Base-by-base conservation (phyloP, 352 stramenopile genomes). In the Phytophthora pisi region DNA sequence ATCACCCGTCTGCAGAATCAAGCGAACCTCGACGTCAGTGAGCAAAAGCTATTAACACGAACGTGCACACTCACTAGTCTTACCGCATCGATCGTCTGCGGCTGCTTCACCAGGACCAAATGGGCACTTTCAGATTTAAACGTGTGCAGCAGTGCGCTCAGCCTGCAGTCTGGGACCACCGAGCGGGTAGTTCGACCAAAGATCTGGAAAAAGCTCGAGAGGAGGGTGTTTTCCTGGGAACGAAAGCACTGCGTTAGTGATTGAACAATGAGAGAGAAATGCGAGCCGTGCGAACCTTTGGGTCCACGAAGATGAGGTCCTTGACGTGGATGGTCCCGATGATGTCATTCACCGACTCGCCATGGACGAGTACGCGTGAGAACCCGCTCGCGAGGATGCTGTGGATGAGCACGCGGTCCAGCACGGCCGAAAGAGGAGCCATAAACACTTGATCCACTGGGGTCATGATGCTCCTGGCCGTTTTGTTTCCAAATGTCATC, bases 241-340 rank as follows among this genome's bases (percentile, higher is more conserved):
- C 61, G 8, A 31, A 50, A n/a, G 34, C 58, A 51, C 61, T 72
- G 36, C 31, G 84, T 79, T 24, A 85, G 75, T 74, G 3, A 86
- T 26, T 97, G 69, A 55, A 94, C 87, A 36, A 81, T 79, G 24
- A 3, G 18, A 23, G 18, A 26, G n/a, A 6, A 7, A 9, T 24
- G 18, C 13, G 8, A 20, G 4, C 3, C 26, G 34, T 51, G 66
- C 90, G 59, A 71, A 99, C 96, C 77, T 99, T 97, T 10, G 97
- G 96, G 74, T 99, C 97, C 16, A 99, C 85, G 51, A 99, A 98
- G 61, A 99, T 98, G 11, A 99, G 88, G 69, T 99, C 98, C 68
- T 99, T 99, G 51, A 98, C 95, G 72, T 99, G 95, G 24, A 99
- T 88, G n/a, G 98, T 82, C 16, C 97, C 97, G 51, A 99, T 87